phyloP scores from a whole-genome alignment of 345 rosid genomes.

The Noccaea bulbosa region DNA sequence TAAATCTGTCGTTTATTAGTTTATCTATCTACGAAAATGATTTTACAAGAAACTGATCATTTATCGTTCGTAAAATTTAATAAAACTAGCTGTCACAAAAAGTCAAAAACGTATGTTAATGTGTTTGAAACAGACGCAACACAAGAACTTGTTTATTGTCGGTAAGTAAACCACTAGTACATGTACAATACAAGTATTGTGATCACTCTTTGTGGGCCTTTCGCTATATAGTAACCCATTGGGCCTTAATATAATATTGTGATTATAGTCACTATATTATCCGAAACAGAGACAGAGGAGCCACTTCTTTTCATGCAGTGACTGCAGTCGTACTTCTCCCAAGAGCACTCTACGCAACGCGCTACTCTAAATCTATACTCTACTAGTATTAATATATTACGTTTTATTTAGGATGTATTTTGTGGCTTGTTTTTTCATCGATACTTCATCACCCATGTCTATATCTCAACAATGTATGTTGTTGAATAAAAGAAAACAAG shows the following conservation, averaged over 20 bases:
- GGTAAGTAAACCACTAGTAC: background rate
- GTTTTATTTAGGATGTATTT: too few relatives aligned
- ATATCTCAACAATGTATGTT: too few relatives aligned
- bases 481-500: too few relatives aligned
- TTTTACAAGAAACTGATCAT: background rate
- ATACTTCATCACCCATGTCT: too few relatives aligned
- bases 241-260: conserved; percentile 14
- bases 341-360: conserved; percentile 21
- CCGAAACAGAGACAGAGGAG: conserved; percentile 6
- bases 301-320: conserved; percentile 40
- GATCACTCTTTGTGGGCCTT: conserved; percentile 4
- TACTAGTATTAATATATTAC: background rate
- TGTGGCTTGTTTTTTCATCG: too few relatives aligned
- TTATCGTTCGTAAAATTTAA: background rate
- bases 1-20: background rate
- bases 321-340: conserved; percentile 38
- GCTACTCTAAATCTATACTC: conserved; percentile 29
- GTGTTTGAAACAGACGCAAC: background rate
- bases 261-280: background rate
- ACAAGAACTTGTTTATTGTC: background rate
- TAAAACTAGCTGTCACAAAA: background rate
- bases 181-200: background rate
- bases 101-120: background rate
- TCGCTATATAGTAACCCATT: background rate
- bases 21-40: background rate